Conservation (phyloP, 257 asterid species). For the Primulina eburnea region DNA sequence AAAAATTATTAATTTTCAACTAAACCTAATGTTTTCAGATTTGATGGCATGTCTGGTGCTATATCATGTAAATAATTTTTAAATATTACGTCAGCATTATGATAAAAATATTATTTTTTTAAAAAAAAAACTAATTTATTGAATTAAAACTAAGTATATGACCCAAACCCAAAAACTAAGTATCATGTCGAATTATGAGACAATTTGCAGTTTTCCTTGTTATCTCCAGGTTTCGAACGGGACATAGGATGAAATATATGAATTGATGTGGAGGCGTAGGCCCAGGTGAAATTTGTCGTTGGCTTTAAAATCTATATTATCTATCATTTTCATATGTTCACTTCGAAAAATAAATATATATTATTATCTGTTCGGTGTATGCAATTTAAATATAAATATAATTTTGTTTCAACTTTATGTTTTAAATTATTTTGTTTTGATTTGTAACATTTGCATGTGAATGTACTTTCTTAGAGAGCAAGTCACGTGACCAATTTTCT, state of each 20-base stretch:
- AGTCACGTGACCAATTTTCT: constrained; percentile 51
- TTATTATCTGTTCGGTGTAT: constrained; percentile 17
- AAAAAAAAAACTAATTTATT: no score
- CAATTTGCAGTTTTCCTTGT: no score
- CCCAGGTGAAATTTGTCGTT: background rate
- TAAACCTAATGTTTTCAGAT: no score
- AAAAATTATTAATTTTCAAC: no score
- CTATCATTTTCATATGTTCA: constrained; percentile 17
- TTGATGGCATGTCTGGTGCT: no score
- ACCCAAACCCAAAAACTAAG: no score
- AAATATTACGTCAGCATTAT: no score
- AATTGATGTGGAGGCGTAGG: background rate
- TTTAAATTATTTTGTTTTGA: constrained; percentile 38
- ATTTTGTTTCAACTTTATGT: constrained; percentile 34
- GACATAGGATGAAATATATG: background rate
- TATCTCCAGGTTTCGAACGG: background rate
- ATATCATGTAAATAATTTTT: no score
- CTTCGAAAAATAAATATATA: background rate
- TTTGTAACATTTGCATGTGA: constrained; percentile 62
- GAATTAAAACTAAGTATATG: no score
- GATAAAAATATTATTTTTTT: no score
- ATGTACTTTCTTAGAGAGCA: constrained; percentile 51
- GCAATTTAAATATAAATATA: constrained; percentile 1
- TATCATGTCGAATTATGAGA: no score
- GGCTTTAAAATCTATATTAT: constrained; percentile 12